These are phyloP conservation scores for Sarcodon aspratus DNA, from an alignment of 768 basidiomycete species.

Conservation along the genomic window DNA sequence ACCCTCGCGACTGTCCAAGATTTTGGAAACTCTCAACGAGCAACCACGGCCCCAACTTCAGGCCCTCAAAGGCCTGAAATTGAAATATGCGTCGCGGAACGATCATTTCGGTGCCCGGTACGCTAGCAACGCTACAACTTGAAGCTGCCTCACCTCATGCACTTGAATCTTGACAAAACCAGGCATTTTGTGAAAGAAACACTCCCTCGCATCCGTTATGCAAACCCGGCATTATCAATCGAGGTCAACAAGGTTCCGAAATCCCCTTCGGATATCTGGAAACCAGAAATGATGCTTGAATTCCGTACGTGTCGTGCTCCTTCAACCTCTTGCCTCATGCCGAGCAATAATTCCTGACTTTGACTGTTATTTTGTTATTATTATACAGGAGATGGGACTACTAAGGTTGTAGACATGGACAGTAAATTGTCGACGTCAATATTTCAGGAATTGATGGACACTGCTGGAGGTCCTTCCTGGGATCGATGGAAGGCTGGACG, in stretches of 20 bases:
- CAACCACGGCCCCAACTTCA: slow-evolving; percentile 38
- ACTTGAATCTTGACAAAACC: neutral
- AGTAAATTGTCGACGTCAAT: slow-evolving; percentile 63
- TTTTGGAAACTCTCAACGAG: slow-evolving; percentile 39
- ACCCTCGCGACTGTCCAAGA: slow-evolving; percentile 42
- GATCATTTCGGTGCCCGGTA: slow-evolving; percentile 72
- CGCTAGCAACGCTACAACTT: slow-evolving; percentile 8
- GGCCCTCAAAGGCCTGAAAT: slow-evolving; percentile 37
- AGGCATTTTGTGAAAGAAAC: slow-evolving; percentile 76
- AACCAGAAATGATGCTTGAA: slow-evolving; percentile 46
- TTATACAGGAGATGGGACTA: slow-evolving; percentile 36
- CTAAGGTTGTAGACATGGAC: slow-evolving; percentile 39
- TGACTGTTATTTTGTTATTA: neutral
- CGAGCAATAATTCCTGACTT: neutral
- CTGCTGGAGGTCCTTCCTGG: slow-evolving; percentile 53
- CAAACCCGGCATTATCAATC: slow-evolving; percentile 58
- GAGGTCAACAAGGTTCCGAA: slow-evolving; percentile 45
- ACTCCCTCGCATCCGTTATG: slow-evolving; percentile 68
- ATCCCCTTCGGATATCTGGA: slow-evolving; percentile 41
- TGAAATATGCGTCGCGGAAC: slow-evolving; percentile 49
- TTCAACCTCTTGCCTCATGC: neutral
- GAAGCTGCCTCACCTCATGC: neutral
- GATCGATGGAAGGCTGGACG: slow-evolving; percentile 39
- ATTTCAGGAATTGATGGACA: slow-evolving; percentile 57
- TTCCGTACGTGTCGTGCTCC: slow-evolving; percentile 39